phyloP scores from a whole-genome alignment of 441 rosid species.

The Populus hybrid region DNA sequence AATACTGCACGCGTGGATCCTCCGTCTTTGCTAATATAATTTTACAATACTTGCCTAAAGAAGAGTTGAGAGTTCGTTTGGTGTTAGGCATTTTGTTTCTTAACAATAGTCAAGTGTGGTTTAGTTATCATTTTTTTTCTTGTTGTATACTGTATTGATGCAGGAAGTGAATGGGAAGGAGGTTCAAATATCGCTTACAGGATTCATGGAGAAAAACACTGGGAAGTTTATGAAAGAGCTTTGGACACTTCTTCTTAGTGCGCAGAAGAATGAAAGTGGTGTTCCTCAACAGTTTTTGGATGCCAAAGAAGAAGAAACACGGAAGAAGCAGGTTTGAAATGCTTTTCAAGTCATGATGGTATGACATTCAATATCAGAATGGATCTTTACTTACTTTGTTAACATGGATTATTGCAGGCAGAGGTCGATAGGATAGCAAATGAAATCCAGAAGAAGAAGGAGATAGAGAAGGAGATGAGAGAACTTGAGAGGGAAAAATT shows the following conservation, averaged over 20 bases:
- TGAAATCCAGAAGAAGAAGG: constrained; percentile 71
- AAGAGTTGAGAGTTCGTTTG: background rate
- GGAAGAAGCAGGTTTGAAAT: constrained; percentile 61
- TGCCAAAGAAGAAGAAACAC: too few species aligned
- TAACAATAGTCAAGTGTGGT: background rate
- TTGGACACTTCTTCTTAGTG: constrained; percentile 90
- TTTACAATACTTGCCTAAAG: constrained; percentile 16
- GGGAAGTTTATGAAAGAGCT: constrained; percentile 98
- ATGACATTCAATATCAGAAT: background rate
- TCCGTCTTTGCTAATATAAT: background rate
- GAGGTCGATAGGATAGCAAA: constrained; percentile 54
- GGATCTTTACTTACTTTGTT: constrained; percentile 15
- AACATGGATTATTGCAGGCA: constrained; percentile 43
- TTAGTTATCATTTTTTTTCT: background rate
- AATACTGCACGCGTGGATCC: background rate
- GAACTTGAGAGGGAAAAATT: constrained; percentile 48
- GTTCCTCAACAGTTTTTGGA: constrained; percentile 92
- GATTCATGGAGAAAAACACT: constrained; percentile 98
- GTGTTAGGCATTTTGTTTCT: background rate
- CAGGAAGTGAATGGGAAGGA: constrained; percentile 94
- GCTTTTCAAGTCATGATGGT: background rate
- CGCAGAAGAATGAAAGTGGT: constrained; percentile 84
- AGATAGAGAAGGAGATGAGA: constrained; percentile 60
- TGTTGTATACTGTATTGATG: constrained; percentile 7
- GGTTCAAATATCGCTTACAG: constrained; percentile 84